Evolutionary conservation across 176 grass and related monocot species (phyloP), one percentile per base, ranked within the genome.

Genomic region (Neostapfia colusana): DNA sequence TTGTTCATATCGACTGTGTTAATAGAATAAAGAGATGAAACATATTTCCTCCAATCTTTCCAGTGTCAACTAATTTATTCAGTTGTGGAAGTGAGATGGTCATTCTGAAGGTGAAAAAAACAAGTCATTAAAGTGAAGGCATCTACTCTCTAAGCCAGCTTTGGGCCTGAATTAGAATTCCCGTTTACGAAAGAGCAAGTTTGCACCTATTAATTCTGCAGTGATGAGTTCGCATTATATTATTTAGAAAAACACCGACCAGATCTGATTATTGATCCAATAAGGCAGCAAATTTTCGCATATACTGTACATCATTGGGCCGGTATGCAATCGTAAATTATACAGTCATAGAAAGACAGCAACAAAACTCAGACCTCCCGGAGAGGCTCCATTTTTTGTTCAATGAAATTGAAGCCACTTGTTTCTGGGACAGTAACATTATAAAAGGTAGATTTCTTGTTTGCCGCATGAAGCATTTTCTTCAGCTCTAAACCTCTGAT

Each of bases 321-420:
- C 43, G 67, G 39, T 57, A 58, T 74, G 12, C 28, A 40, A 35
- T 56, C 53, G 36, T 64, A 70, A 75, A 84, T 88, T 65, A 75
- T 70, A 81, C 64, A 62, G 12, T 7, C 21, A 65, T 28, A 21
- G 10, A 58, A 75, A 39, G 64, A 71, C 55, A 74, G 39, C 26
- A 67, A 31, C 42, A 41, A 10, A 70, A 80, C 43, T 46, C 9
- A n/a, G 69, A 58, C 24, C 7, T 51, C 55, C 21, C 27, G 21
- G 54, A 12, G 24, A 85, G 70, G 20, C 50, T 51, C 49, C 28
- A 10, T 31, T 63, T 85, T 34, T 58, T 11, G 9, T 31, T 48
- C 23, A 55, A 51, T 7, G 43, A 42, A 76, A 28, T 38, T 24
- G 45, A 6, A 63, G 25, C 24, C 56, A 25, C 65, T 63, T 45